Evolutionary conservation across 805 yeast genomes (phyloP), one percentile per base, ranked within the genome.

Genomic region (Metschnikowia hibisci): DNA sequence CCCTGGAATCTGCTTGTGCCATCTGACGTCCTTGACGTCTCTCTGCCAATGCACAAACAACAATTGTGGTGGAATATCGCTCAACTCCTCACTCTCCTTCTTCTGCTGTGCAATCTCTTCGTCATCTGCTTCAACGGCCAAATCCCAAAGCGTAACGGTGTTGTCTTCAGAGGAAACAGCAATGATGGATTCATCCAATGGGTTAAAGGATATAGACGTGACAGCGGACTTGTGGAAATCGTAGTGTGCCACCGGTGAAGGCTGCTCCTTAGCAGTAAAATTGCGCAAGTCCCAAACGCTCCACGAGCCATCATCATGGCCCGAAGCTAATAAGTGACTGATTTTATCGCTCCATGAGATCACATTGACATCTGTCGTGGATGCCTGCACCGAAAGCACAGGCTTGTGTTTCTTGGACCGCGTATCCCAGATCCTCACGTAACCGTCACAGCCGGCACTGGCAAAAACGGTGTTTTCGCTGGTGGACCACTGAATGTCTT

Each of bases 1-100:
- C 37, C 99, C 99, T 3, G 99, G 99, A 43, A 93, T 87, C 71
- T 93, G 98, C 58, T 73, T 81, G 66, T 91, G 96, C 99, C 99
- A 93, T 67, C 95, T 86, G 38, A 91, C 96, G 63, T 93, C 99
- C 71, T 93, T 93, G 42, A 91, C 97, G 58, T 93, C 95, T 56
- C 82, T 82, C 71, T 93, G 99, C 98, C 98, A 93, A 64, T 93
- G 99, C 34, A 91, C 96, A 69, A 93, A 93, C 62, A 93, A 71
- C 57, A 93, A 74, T 66, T 93, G 99, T 16, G 98, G 93, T 13
- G 99, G 99, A 50, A 91, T 87, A 56, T 85, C 95, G 52, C 82
- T 82, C 52, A 93, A 71, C 55, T 90, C 97, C 54, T 77, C 76
- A 32, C 82, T 77, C 56, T 84, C 93, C 44, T 80, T 76, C 55